Conservation (phyloP, 768 basidiomycete genomes). For the Tremella mesenterica region DNA sequence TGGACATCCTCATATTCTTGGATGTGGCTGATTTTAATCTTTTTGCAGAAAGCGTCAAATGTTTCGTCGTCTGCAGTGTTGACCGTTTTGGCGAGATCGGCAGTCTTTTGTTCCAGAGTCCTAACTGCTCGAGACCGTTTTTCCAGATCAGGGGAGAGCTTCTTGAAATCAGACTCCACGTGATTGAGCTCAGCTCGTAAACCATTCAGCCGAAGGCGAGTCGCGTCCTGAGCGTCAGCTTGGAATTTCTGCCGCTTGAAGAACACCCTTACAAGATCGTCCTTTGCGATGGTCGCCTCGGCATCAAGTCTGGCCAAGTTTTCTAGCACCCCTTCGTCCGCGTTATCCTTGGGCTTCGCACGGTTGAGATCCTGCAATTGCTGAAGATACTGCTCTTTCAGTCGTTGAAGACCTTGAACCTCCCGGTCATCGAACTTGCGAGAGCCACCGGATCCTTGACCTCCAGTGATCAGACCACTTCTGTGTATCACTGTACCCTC, state of each 20-base stretch:
- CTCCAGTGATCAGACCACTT: constrained; percentile 94
- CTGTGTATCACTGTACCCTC: constrained; percentile 97
- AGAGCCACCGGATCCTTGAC: constrained; percentile 64
- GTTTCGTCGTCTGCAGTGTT: constrained; percentile 71
- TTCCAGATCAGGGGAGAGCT: constrained; percentile 25
- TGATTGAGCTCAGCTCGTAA: constrained; percentile 78
- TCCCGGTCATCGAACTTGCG: constrained; percentile 96
- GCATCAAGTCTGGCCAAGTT: constrained; percentile 75
- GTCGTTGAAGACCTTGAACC: constrained; percentile 47
- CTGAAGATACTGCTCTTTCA: constrained; percentile 49
- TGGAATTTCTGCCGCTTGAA: not conserved
- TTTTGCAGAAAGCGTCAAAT: constrained; percentile 67
- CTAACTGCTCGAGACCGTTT: constrained; percentile 51
- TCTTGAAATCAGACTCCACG: constrained; percentile 43
- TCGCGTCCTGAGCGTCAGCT: constrained; percentile 54
- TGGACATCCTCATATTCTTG: constrained; percentile 91
- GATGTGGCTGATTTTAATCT: constrained; percentile 70
- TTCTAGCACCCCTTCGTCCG: constrained; percentile 66
- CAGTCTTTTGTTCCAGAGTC: constrained; percentile 53
- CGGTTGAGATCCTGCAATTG: constrained; percentile 77
- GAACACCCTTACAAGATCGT: constrained; percentile 62
- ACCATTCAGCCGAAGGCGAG: constrained; percentile 64
- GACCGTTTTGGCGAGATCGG: constrained; percentile 53
- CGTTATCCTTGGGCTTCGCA: constrained; percentile 70
- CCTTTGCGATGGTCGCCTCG: constrained; percentile 61